Evolutionary conservation across 371 early-diverging fungal species (phyloP).

Genomic region (Capillidium rhysosporum): DNA sequence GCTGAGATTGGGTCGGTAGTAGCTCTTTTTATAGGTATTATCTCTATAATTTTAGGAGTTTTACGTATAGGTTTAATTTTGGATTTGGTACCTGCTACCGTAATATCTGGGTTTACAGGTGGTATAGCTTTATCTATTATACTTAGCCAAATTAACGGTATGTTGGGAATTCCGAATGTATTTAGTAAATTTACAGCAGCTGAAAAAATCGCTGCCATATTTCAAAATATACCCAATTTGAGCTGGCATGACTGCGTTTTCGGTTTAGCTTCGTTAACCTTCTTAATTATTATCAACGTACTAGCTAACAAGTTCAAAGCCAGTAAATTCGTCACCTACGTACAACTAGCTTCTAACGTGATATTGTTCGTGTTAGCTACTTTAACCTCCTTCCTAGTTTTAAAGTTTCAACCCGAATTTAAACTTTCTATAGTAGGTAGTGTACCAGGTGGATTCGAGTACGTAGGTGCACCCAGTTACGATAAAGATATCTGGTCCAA

Average conservation of each 20-base stretch:
- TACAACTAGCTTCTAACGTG: not conserved
- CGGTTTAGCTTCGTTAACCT: not conserved
- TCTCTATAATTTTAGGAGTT: constrained; percentile 47
- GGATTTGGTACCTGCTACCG: constrained; percentile 69
- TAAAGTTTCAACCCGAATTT: constrained; percentile 15
- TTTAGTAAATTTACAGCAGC: constrained; percentile 14
- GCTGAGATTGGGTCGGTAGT: constrained; percentile 27
- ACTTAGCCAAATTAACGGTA: constrained; percentile 42
- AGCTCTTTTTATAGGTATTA: constrained; percentile 32
- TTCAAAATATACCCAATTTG: not conserved
- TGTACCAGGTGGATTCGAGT: constrained; percentile 44
- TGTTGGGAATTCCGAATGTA: constrained; percentile 45
- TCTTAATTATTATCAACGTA: not conserved
- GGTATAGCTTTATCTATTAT: constrained; percentile 58
- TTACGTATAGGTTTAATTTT: constrained; percentile 63
- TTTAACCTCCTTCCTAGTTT: constrained; percentile 19
- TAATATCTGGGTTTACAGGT: constrained; percentile 51
- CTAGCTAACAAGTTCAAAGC: not conserved
- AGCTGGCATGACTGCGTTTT: not conserved
- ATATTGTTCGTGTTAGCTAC: constrained; percentile 10
- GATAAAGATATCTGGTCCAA: constrained; percentile 15
- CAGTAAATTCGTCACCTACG: not conserved
- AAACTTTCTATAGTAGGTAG: constrained; percentile 33
- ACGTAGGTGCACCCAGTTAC: constrained; percentile 25
- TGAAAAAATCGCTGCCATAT: not conserved